A percentile compares a stretch with the other conserved stretches of the same genome.
phyloP scores from a whole-genome alignment of 2,329 filamentous ascomycete genomes.

The Drechslerella stenobrocha region DNA sequence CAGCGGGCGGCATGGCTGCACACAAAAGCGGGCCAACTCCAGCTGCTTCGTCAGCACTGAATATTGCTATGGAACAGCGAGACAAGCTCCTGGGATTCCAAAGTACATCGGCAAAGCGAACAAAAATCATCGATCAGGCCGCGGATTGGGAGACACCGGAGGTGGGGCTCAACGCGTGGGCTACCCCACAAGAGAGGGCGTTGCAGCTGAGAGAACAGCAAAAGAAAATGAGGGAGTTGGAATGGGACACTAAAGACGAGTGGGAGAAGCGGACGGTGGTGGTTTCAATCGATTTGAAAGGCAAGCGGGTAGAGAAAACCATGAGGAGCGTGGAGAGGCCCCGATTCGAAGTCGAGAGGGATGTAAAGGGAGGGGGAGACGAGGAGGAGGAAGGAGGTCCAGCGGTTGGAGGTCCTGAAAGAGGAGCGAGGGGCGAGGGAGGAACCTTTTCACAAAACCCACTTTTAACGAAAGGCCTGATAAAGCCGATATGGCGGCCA shows the following conservation, averaged over 20 bases:
- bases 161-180: constrained; percentile 74
- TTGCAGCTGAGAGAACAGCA: constrained; percentile 83
- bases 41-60: constrained; percentile 55
- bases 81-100: constrained; percentile 82
- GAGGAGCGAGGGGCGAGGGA: constrained; percentile 27
- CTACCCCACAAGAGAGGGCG: constrained; percentile 78
- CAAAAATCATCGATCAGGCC: constrained; percentile 83
- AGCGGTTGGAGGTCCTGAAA: constrained; percentile 7
- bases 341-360: constrained; percentile 68
- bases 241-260: constrained; percentile 80
- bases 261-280: constrained; percentile 87
- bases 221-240: constrained; percentile 77
- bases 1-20: constrained; percentile 52
- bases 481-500: constrained; percentile 53
- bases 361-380: constrained; percentile 53
- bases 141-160: constrained; percentile 69
- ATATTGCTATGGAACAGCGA: constrained; percentile 73
- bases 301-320: constrained; percentile 73
- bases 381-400: constrained; percentile 49
- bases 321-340: constrained; percentile 66
- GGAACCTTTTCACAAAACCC: constrained; percentile 38
- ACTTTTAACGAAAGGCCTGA: constrained; percentile 28
- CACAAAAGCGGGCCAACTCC: constrained; percentile 51
- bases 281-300: constrained; percentile 79
- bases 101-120: constrained; percentile 79